Base-by-base conservation (phyloP, 805 yeast genomes). In the Geotrichum ghanense region DNA sequence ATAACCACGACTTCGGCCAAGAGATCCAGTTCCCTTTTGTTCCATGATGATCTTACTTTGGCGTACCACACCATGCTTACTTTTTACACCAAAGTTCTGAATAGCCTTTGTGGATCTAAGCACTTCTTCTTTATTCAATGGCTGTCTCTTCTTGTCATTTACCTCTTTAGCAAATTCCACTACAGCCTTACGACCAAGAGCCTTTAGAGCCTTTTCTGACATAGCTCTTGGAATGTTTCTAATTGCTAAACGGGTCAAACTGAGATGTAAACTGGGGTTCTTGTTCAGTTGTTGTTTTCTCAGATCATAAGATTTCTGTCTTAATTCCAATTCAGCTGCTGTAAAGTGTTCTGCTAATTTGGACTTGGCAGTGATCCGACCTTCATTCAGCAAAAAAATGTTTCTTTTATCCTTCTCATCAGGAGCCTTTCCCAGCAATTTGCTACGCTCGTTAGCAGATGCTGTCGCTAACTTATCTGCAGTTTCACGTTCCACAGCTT, bases 1-100 rank as follows among this genome's bases (percentile, higher is more conserved):
- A 59, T 90, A 92, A 50, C 98, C 98, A 71, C 97, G 81, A 59
- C 92, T 81, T 65, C 98, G 76, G 48, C 98, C 98, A 23, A 73
- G 66, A 22, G 81, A 82, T 19, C 95, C 94, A 6, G 90, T 71
- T 5, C 88, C 95, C 62, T 89, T 90, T 41, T 86, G 84, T 67
- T 92, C 98, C 73, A 78, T 83, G 51, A 92, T 83, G 53, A 92
- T 81, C 69, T 92, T 92, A 22, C 97, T 83, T 66, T 92, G 97
- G 64, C 77, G 81, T 2, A 92, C 95, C 35, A 92, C 86, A 68
- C 98, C 98, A 42, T 75, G 77, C 56, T 87, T 82, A 60, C 83
- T 86, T 46, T 78, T 75, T 51, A 72, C 79, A 56, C 79, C 79
- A 50, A 69, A 68, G 45, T 72, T 77, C n/a, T 62, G 66, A 59